Base-by-base conservation (phyloP, 495 filamentous ascomycete genomes). In the Lineolata rhizophorae region DNA sequence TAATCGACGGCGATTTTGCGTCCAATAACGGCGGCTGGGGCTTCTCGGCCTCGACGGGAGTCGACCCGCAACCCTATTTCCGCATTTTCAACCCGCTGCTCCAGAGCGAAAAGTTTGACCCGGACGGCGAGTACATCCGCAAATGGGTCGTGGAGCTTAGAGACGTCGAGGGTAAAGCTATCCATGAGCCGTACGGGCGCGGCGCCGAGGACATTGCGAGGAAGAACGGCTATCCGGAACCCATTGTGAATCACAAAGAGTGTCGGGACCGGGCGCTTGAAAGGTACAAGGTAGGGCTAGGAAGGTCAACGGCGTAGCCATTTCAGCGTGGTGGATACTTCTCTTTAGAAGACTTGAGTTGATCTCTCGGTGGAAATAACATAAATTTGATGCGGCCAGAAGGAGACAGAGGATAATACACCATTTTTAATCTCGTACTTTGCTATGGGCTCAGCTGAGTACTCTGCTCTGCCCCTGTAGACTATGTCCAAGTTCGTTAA, bases 11-110 rank as follows among this genome's bases (percentile, higher is more conserved):
- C 8, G 83, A 93, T 49, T 93, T 93, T 47, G 80, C 82, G 1
- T 76, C 68, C 24, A 94, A 94, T 43, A 85, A 85, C 44, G 80
- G 83, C 15, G 84, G 84, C 0, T 91, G 84, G 84, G 84, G 83
- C 0, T 93, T 84, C 48, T 64, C 65, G 11, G 69, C 73, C 0
- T 70, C 63, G 8, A 76, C 78, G 1, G 84, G 84, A 9, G 81
- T 85, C 0, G 83, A 93, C 49, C 80, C 84, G 1, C 82, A 92
- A 53, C 82, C 83, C 0, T 92, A 85, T 43, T 92, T 93, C 41
- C 63, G 80, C 2, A 76, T 94, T 36, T 91, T 94, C 50, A 94
- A 91, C 47, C 84, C 84, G 3, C 41, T 75, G 13, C 52, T 80
- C 35, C 84, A 94, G 56, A 78, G 76, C 44, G 78, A 85, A 60